phyloP scores from a whole-genome alignment of 179 eudicot genomes.

The Patellifolia procumbens region DNA sequence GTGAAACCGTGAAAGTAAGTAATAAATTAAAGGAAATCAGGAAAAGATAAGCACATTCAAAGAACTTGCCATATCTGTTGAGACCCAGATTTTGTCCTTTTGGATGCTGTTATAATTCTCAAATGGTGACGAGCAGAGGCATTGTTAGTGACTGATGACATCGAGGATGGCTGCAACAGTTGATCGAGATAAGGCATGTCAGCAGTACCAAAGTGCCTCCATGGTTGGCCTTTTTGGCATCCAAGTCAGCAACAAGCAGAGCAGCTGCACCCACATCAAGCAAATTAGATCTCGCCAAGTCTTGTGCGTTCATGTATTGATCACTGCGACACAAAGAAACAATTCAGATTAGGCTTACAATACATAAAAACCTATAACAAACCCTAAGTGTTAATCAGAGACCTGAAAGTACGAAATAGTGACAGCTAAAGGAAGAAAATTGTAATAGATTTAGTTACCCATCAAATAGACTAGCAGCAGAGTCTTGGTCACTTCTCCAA shows the following conservation, averaged over 20 bases:
- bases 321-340: conserved; percentile 56
- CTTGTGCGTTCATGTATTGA: conserved; percentile 55
- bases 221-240: conserved; percentile 75
- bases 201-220: conserved; percentile 76
- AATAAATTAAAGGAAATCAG: not conserved
- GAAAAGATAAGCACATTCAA: not conserved
- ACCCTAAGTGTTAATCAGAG: conserved; percentile 3
- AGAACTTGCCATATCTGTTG: conserved; percentile 77
- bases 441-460: conserved; percentile 48
- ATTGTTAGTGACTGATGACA: conserved; percentile 71
- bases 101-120: conserved; percentile 90
- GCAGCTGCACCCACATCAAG: conserved; percentile 98
- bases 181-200: conserved; percentile 97
- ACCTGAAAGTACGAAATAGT: not conserved
- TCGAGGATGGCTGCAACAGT: conserved; percentile 87
- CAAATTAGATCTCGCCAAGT: conserved; percentile 60
- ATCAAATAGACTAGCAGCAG: conserved; percentile 52
- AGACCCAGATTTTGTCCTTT: conserved; percentile 77
- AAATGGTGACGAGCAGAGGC: conserved; percentile 86
- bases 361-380: conserved; percentile 9
- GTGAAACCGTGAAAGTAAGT: not conserved
- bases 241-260: conserved; percentile 84
- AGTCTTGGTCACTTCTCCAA: conserved; percentile 72
- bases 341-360: conserved; percentile 19
- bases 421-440: conserved; percentile 4